Base-by-base conservation (phyloP, 2,329 filamentous ascomycete genomes). In the Diplodia mutila region DNA sequence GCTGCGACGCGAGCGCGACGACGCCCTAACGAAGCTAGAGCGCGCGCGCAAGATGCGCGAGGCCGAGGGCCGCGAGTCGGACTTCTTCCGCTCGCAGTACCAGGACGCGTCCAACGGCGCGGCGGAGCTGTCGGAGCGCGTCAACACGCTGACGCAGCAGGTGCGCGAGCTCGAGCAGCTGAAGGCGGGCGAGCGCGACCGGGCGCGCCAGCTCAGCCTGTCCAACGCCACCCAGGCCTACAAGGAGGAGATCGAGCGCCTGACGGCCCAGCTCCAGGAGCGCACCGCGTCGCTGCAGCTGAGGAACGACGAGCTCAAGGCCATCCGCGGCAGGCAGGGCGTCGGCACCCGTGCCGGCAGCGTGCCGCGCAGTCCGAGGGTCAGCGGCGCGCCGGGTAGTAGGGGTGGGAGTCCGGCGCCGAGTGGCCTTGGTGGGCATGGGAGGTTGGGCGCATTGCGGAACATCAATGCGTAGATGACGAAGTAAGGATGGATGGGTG, bases 51-150 rank as follows among this genome's bases (percentile, higher is more conserved):
- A 73, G 46, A 71, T 74, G 8, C 75, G 80, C 14, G 69, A 74
- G 37, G 75, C 71, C 16, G 69, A 75, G 1, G 77, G 84, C 32
- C 80, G 79, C 16, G 85, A 88, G 4, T 78, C 84, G 29, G 85
- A 88, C 1, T 91, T 88, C 72, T 79, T 83, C 14, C 84, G 86
- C 64, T 81, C 82, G 4, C 80, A 84, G 11, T 91, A 91, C 72
- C 89, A 71, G 34, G 63, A 61, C 7, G 72, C 72, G 7, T 61
- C 63, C 37, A 64, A 49, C 52, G 2, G 16, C 3, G 53, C 67
- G 21, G 34, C 49, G 1, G 51, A 51, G 25, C 29, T 29, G 32
- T 57, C 53, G 14, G 42, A 21, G 2, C 27, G 53, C 32, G 34
- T 42, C 46, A 18, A 34, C n/a, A 52, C 16, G 4, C 57, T 67